A percentile compares a stretch with the other conserved stretches of the same genome.
phyloP scores from a whole-genome alignment of 345 rosid species.

The Noccaea caerulescens region DNA sequence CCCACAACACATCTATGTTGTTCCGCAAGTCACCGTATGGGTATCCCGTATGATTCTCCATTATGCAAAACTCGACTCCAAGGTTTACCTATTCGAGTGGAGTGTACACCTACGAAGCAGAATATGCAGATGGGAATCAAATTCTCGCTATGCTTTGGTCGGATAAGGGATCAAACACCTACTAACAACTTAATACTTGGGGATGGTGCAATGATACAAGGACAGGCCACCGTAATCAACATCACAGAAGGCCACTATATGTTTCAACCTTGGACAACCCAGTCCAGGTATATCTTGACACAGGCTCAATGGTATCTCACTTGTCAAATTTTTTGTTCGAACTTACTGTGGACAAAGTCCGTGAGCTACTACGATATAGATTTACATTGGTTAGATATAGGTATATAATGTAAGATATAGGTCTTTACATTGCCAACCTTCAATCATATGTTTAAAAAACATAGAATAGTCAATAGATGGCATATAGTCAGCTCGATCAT shows the following conservation, averaged over 20 bases:
- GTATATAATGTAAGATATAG: too few species aligned
- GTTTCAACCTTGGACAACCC: background rate
- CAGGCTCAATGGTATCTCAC: too few species aligned
- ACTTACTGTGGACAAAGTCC: too few species aligned
- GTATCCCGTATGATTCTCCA: background rate
- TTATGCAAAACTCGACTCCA: too few species aligned
- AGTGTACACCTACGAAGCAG: background rate
- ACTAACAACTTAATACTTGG: conserved; percentile 7
- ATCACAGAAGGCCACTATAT: background rate
- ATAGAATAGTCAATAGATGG: background rate
- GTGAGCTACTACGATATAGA: too few species aligned
- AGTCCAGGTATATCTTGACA: too few species aligned
- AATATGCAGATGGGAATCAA: background rate
- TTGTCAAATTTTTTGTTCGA: too few species aligned
- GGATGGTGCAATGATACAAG: background rate
- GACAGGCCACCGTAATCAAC: background rate
- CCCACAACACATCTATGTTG: too few species aligned
- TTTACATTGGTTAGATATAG: too few species aligned
- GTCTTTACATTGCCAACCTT: too few species aligned
- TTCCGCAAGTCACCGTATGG: conserved; percentile 5
- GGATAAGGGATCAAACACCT: background rate
- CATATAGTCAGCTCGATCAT: background rate
- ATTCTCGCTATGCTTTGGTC: background rate
- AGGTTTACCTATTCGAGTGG: background rate
- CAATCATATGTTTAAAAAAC: conserved; percentile 8